phyloP scores from a whole-genome alignment of 2,329 filamentous ascomycete genomes.

The Penicillium brevicompactum region DNA sequence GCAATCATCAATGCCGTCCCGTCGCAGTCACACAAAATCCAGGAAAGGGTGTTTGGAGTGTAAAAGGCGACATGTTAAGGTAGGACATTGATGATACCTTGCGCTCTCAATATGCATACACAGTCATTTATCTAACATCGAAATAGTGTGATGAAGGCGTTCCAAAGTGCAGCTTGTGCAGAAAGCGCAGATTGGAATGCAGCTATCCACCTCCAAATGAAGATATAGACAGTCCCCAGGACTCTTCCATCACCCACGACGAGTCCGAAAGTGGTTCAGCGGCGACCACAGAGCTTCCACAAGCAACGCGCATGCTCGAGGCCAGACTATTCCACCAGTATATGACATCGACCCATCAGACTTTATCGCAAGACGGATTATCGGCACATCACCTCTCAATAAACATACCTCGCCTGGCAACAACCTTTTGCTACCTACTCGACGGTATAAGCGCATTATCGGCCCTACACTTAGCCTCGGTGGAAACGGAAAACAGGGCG shows the following conservation, averaged over 20 bases:
- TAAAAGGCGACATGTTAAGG: constrained; percentile 44
- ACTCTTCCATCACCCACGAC: constrained; percentile 24
- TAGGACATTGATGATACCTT: neutral
- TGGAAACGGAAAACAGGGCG: constrained; percentile 35
- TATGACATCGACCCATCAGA: constrained; percentile 38
- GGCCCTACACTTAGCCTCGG: constrained; percentile 46
- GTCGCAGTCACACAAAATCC: constrained; percentile 42
- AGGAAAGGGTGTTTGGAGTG: constrained; percentile 43
- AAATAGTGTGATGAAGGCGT: constrained; percentile 41
- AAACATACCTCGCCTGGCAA: constrained; percentile 39
- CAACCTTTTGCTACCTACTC: constrained; percentile 48
- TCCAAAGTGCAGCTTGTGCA: constrained; percentile 40
- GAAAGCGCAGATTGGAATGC: constrained; percentile 40
- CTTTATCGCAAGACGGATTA: constrained; percentile 33
- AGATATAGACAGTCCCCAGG: constrained; percentile 28
- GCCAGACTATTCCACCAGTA: constrained; percentile 44
- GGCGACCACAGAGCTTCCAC: constrained; percentile 14
- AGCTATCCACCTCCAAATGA: constrained; percentile 31
- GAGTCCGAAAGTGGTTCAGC: constrained; percentile 13
- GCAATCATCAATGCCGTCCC: constrained; percentile 29
- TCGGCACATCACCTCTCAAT: constrained; percentile 38
- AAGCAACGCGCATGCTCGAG: constrained; percentile 34
- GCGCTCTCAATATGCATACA: too few species aligned
- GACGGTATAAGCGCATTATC: constrained; percentile 48
- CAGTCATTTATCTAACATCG: constrained; percentile 1